Base-by-base conservation (phyloP, 495 filamentous ascomycete species). In the Hypomontagnella monticulosa region DNA sequence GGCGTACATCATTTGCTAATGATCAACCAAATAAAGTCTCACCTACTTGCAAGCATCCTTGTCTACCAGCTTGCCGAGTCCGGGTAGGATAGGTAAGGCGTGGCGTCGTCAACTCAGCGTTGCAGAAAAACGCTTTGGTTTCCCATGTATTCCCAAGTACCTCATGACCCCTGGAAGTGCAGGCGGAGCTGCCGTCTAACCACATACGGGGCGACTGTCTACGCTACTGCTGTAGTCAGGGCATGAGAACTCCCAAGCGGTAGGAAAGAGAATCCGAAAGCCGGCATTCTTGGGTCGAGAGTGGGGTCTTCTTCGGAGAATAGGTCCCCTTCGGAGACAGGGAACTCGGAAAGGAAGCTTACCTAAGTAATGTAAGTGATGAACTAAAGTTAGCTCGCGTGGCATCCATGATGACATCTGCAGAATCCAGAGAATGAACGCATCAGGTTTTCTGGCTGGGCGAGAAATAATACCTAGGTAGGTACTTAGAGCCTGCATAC, bases 171-270 rank as follows among this genome's bases (percentile, higher is more conserved):
- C 55, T 69, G 66, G 20, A 60, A 43, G 37, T 69, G 66, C 66
- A 63, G 66, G 59, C 60, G 55, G 59, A 69, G 49, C 59, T 11
- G 54, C 59, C 60, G 59, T 60, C 66, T 69, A 69, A 63, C 66
- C 50, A 43, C 65, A 68, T 67, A 61, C 43, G 57, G 51, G 47
- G 44, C 10, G 19, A 43, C 32, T 42, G 50, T 36, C 41, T 19
- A 49, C 38, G 30, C 43, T 43, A 36, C 56, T 43, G 2, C 14
- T 37, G 37, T 49, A 56, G 38, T 51, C 40, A 57, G 33, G 20
- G 38, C 53, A 19, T 38, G 40, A 33, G n/a, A 44, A 32, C 27
- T 18, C 55, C 38, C 48, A 59, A 49, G 23, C 12, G 36, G 51
- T 37, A 62, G 48, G 42, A 54, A 56, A 46, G 40, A 49, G 30